Evolutionary conservation across 2,329 filamentous ascomycete genomes (phyloP).

Genomic region (Arthroderma uncinatum): DNA sequence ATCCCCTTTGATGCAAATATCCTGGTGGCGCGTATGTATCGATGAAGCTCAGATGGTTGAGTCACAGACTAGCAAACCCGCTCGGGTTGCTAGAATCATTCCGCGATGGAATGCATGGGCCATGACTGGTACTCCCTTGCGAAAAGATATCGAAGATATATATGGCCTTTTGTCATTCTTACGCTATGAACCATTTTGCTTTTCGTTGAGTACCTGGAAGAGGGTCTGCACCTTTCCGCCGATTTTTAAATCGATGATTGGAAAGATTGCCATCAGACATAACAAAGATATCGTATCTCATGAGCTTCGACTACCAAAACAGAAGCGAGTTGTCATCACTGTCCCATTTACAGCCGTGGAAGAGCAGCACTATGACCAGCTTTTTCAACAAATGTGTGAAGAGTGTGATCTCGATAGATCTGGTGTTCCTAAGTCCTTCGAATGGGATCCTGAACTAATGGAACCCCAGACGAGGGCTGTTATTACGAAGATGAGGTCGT

Average conservation of each 20-base stretch:
- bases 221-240: slow-evolving; percentile 52
- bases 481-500: slow-evolving; percentile 64
- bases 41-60: slow-evolving; percentile 81
- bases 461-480: slow-evolving; percentile 32
- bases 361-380: slow-evolving; percentile 70
- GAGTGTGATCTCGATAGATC: slow-evolving; percentile 53
- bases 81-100: slow-evolving; percentile 65
- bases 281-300: slow-evolving; percentile 70
- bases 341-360: slow-evolving; percentile 85
- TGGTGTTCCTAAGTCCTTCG: slow-evolving; percentile 50
- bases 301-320: slow-evolving; percentile 67
- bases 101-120: slow-evolving; percentile 84
- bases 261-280: slow-evolving; percentile 64
- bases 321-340: slow-evolving; percentile 77
- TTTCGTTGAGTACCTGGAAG: slow-evolving; percentile 54
- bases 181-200: slow-evolving; percentile 63
- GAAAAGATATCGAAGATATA: slow-evolving; percentile 66
- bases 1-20: slow-evolving; percentile 68
- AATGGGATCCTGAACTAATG: slow-evolving; percentile 51
- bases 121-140: slow-evolving; percentile 80
- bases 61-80: slow-evolving; percentile 72
- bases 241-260: slow-evolving; percentile 59
- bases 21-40: slow-evolving; percentile 73
- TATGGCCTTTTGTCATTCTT: slow-evolving; percentile 74
- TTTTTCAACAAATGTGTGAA: slow-evolving; percentile 65